Evolutionary conservation across 306 rosid genomes (phyloP).

Genomic region (Oxytropis ochrocephala): DNA sequence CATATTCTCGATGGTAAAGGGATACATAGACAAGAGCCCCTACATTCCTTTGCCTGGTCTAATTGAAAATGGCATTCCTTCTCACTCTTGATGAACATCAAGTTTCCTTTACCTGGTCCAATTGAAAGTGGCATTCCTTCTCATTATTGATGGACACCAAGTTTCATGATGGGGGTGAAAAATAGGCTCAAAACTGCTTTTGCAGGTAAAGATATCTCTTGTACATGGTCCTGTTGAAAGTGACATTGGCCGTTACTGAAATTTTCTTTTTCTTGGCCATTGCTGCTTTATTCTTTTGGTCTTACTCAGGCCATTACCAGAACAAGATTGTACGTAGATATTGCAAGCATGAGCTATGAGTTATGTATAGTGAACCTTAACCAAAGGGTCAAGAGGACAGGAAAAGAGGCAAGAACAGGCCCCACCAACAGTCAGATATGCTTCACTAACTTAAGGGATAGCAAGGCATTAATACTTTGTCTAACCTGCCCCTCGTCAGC

Average conservation of each 20-base stretch:
- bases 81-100: constrained; percentile 13
- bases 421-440: constrained; percentile 2
- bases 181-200: constrained; percentile 7
- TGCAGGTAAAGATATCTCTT: constrained; percentile 22
- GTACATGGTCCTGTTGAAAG: constrained; percentile 20
- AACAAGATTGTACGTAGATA: constrained; percentile 7
- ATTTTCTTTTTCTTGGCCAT: neutral
- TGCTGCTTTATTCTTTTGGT: too few relatives aligned
- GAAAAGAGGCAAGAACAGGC: constrained; percentile 11
- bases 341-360: constrained; percentile 15
- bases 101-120: neutral
- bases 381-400: neutral
- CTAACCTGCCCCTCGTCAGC: neutral
- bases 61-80: neutral
- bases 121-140: constrained; percentile 2
- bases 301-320: constrained; percentile 3
- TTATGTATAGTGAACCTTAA: neutral
- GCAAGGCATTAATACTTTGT: neutral
- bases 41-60: neutral
- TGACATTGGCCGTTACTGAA: constrained; percentile 4
- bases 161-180: constrained; percentile 8
- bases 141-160: constrained; percentile 15
- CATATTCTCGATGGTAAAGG: constrained; percentile 33
- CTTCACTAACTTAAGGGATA: constrained; percentile 5
- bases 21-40: neutral